These are phyloP conservation scores for Amanita molliuscula DNA, from an alignment of 768 basidiomycete genomes.

Conservation along the genomic window DNA sequence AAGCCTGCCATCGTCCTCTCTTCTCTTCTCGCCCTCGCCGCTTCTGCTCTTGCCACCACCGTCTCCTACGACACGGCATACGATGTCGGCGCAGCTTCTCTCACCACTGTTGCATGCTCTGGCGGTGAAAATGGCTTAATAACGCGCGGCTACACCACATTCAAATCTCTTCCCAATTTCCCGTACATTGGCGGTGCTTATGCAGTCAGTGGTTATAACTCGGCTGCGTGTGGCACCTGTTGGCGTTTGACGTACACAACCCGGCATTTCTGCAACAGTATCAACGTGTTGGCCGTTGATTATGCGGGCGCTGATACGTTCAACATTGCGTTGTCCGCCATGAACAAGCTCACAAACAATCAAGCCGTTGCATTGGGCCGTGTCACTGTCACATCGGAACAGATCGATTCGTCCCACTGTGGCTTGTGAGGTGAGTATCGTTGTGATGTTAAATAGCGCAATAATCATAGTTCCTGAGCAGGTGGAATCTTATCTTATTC, in stretches of 20 bases:
- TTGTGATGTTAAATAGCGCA: not conserved
- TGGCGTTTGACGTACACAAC: conserved; percentile 32
- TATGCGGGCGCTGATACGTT: conserved; percentile 22
- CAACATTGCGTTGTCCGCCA: conserved; percentile 37
- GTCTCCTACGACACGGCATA: conserved; percentile 30
- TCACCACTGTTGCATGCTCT: conserved; percentile 35
- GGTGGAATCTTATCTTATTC: not conserved
- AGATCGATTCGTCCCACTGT: conserved; percentile 38
- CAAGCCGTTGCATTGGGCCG: conserved; percentile 37
- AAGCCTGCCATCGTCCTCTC: conserved; percentile 18
- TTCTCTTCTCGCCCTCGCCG: conserved; percentile 15
- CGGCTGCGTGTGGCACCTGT: conserved; percentile 33
- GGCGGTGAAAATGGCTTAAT: conserved; percentile 35
- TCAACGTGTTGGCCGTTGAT: conserved; percentile 32
- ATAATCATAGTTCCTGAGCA: not conserved
- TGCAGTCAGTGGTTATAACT: conserved; percentile 29
- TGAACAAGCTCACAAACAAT: conserved; percentile 41
- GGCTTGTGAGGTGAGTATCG: conserved; percentile 25
- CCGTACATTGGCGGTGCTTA: conserved; percentile 34
- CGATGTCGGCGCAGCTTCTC: conserved; percentile 23
- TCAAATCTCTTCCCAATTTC: conserved; percentile 31
- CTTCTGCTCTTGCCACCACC: conserved; percentile 14
- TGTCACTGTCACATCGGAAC: conserved; percentile 29
- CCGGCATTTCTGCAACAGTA: conserved; percentile 9
- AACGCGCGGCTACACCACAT: conserved; percentile 26